Evolutionary conservation across 352 stramenopile species (phyloP).

Genomic region (Globisporangium orthogonon): DNA sequence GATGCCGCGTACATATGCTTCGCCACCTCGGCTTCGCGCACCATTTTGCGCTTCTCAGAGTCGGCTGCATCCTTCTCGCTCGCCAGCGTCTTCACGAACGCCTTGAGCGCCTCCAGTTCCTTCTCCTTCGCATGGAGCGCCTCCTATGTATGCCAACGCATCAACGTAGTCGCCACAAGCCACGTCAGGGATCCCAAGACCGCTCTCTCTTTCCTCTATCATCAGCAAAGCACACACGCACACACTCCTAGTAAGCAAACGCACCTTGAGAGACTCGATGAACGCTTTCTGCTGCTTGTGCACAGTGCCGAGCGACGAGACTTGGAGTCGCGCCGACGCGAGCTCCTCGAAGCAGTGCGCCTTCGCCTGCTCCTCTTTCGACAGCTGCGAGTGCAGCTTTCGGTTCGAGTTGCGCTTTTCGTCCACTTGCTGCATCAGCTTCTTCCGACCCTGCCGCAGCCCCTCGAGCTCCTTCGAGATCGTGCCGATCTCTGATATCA

Average conservation of each 20-base stretch:
- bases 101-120: constrained; percentile 66
- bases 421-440: constrained; percentile 67
- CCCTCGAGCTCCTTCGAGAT: constrained; percentile 55
- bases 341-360: constrained; percentile 74
- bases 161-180: too few relatives aligned
- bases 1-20: constrained; percentile 55
- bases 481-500: constrained; percentile 67
- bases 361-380: constrained; percentile 65
- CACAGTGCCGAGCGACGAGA: constrained; percentile 62
- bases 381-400: constrained; percentile 60
- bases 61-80: constrained; percentile 43
- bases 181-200: not conserved
- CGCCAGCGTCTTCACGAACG: constrained; percentile 46
- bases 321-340: constrained; percentile 56
- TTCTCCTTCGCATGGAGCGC: constrained; percentile 47
- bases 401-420: constrained; percentile 73
- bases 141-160: constrained; percentile 18
- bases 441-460: constrained; percentile 60
- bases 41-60: constrained; percentile 45
- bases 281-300: constrained; percentile 75
- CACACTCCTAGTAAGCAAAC: not conserved
- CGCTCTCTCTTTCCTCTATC: too few relatives aligned
- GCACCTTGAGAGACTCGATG: constrained; percentile 60
- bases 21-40: constrained; percentile 51
- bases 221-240: too few relatives aligned